Evolutionary conservation across 2,329 filamentous ascomycete genomes (phyloP), one percentile per base, ranked within the genome.

Genomic region (Penicillium sp.): DNA sequence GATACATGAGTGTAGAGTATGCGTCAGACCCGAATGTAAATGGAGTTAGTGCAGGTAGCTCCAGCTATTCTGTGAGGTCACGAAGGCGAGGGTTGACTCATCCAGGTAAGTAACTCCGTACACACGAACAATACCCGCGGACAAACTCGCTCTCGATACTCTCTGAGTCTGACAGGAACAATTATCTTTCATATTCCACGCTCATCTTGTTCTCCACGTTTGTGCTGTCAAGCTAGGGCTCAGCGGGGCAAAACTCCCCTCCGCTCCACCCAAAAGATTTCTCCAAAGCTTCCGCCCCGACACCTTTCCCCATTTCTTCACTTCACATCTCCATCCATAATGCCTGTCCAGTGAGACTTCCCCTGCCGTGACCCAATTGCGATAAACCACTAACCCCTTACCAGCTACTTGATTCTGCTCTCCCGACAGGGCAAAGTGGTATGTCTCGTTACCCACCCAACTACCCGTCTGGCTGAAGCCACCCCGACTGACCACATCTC

Each of bases 361-460:
- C 16, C 19, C 22, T 33, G 13, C 35, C 22, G 38, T 25, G 28
- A 10, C 34, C 30, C 18, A 41, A 29, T 14, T 37, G 11, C 19
- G 10, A 47, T 31, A n/a, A 46, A 33, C 43, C 22, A 57, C 60
- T 64, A 48, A 66, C 53, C 25, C 33, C 14, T 13, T n/a, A 45
- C 38, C 52, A 97, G 93, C 78, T 99, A 99, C 72, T 79, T 99
- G 63, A 97, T 99, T 72, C 83, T 99, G 72, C 86, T 99, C 62
- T 97, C 92, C 58, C 85, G 93, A 66, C 93, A 99, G 80, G 93
- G 93, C 78, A 99, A 99, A 87, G 93, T 99, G 76, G 92, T 99
- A 80, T 65, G 90, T 60, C 66, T 68, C 66, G 70, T 72, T 61
- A 62, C 65, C 71, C 68, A 74, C 72, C 69, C 46, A 58, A 57